Base-by-base conservation (phyloP, 2,329 filamentous ascomycete species). In the Monilinia polystroma region DNA sequence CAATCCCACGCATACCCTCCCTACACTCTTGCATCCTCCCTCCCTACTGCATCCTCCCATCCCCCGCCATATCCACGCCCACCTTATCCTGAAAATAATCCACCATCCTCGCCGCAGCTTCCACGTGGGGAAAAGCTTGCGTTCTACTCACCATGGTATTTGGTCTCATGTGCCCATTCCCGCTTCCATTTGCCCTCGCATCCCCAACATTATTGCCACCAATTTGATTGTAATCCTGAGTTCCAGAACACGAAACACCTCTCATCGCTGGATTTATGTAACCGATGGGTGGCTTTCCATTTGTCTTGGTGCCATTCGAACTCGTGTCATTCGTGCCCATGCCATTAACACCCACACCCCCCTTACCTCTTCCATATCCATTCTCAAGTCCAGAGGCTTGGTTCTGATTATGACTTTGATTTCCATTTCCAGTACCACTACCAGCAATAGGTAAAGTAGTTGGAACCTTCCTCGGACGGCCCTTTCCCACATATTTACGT, bases 71-170 rank as follows among this genome's bases (percentile, higher is more conserved):
- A 18, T 51, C 58, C n/a, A 11, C 58, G 1, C 32, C 32, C 5
- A 35, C 14, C 35, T 62, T 62, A 1, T 45, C 26, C 45, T 62
- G 58, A 23, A 62, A 62, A 62, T 62, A 62, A 51, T 38, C 2
- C n/a, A 62, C 58, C 58, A 62, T 62, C 58, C 20, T 16, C 8
- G 45, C 58, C 5, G 58, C 58, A 2, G n/a, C n/a, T 3, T 51
- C 45, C n/a, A 62, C 58, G 5, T 62, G 58, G 4, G 58, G 32
- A 51, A 26, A 43, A 51, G 8, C 7, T 0, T 51, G 45, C 8
- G 29, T 18, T 23, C 14, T 18, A 26, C 26, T 6, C 45, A n/a
- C 45, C 45, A 3, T 35, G n/a, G 7, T 12, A 18, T 12, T 12
- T 3, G 14, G 29, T 8, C 10, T 60, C 45, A 10, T 12, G 35